Percentiles rank a stretch among this genome's conserved stretches.
phyloP scores from a whole-genome alignment of 257 asterid genomes.

The Lithospermum erythrorhizon region DNA sequence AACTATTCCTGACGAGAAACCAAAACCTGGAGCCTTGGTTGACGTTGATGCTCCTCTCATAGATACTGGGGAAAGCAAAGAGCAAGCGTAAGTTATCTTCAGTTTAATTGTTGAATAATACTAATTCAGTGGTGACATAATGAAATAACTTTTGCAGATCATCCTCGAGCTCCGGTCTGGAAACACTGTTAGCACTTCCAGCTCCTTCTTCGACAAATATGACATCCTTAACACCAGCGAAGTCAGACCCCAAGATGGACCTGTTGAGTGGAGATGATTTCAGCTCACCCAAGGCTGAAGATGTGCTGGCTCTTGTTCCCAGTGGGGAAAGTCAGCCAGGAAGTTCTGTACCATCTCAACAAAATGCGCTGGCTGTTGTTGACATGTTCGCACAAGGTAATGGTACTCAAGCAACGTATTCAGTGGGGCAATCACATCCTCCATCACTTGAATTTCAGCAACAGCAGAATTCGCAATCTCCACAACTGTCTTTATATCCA shows the following conservation, averaged over 20 bases:
- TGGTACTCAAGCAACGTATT: slow-evolving; percentile 25
- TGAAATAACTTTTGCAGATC: slow-evolving; percentile 36
- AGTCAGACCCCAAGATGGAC: slow-evolving; percentile 53
- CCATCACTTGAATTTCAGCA: slow-evolving; percentile 57
- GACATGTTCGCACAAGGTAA: slow-evolving; percentile 63
- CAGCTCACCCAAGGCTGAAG: slow-evolving; percentile 40
- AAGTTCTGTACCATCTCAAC: slow-evolving; percentile 50
- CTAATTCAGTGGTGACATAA: background rate
- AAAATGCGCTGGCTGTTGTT: slow-evolving; percentile 81
- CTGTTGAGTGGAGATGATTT: slow-evolving; percentile 97
- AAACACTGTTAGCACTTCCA: slow-evolving; percentile 45
- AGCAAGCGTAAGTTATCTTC: slow-evolving; percentile 38
- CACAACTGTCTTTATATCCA: slow-evolving; percentile 35
- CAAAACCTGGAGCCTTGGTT: slow-evolving; percentile 40
- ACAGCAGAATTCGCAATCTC: slow-evolving; percentile 35
- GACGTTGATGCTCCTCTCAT: slow-evolving; percentile 65
- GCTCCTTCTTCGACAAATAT: slow-evolving; percentile 47
- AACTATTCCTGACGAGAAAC: slow-evolving; percentile 38
- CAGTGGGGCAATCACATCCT: slow-evolving; percentile 47
- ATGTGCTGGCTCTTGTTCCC: slow-evolving; percentile 73
- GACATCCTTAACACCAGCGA: slow-evolving; percentile 39
- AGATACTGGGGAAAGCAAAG: slow-evolving; percentile 66
- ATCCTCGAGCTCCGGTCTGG: slow-evolving; percentile 44
- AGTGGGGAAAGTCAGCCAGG: slow-evolving; percentile 64
- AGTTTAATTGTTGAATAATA: no score